Percentiles rank a stretch among this genome's conserved stretches.
These are phyloP conservation scores for Penicillium cataractarum DNA, from an alignment of 495 filamentous ascomycete genomes.

Conservation along the genomic window DNA sequence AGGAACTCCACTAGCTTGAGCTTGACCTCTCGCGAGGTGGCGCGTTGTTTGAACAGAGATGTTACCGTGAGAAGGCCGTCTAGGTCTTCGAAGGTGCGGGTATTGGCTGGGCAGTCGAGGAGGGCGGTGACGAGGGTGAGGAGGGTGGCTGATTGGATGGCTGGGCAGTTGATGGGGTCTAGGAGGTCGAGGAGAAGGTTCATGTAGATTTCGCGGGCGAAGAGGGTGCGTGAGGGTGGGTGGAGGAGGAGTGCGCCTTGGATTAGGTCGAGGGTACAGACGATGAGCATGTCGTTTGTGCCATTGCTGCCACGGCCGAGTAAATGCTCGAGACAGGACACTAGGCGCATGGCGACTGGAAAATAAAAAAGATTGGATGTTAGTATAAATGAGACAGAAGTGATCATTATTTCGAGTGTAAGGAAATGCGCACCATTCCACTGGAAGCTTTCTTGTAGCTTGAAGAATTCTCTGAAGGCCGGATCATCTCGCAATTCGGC, in stretches of 20 bases:
- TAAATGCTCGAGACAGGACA: conserved; percentile 84
- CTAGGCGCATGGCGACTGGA: conserved; percentile 78
- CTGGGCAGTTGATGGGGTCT: conserved; percentile 87
- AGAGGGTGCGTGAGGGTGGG: conserved; percentile 86
- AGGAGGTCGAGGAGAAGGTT: conserved; percentile 94
- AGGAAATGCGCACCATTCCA: conserved; percentile 73
- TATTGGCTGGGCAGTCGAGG: conserved; percentile 80
- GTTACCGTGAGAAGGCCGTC: conserved; percentile 94
- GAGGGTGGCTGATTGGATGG: conserved; percentile 86
- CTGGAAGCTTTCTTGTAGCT: conserved; percentile 94
- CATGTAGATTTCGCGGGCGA: conserved; percentile 92
- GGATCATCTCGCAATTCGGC: conserved; percentile 76
- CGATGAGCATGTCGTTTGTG: conserved; percentile 86
- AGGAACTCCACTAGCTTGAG: conserved; percentile 92
- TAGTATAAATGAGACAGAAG: conserved; percentile 6
- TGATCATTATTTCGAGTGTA: not conserved
- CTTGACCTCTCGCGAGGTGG: conserved; percentile 84
- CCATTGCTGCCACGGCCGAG: conserved; percentile 77
- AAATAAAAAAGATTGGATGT: not conserved
- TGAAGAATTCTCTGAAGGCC: conserved; percentile 95
- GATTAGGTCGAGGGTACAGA: conserved; percentile 85
- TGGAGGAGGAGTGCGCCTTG: conserved; percentile 91
- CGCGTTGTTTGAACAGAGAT: conserved; percentile 83
- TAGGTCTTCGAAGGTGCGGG: conserved; percentile 87
- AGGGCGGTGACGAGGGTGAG: conserved; percentile 88